These are phyloP conservation scores for Colletotrichum salicis DNA, from an alignment of 2,329 filamentous ascomycete species.

Conservation along the genomic window DNA sequence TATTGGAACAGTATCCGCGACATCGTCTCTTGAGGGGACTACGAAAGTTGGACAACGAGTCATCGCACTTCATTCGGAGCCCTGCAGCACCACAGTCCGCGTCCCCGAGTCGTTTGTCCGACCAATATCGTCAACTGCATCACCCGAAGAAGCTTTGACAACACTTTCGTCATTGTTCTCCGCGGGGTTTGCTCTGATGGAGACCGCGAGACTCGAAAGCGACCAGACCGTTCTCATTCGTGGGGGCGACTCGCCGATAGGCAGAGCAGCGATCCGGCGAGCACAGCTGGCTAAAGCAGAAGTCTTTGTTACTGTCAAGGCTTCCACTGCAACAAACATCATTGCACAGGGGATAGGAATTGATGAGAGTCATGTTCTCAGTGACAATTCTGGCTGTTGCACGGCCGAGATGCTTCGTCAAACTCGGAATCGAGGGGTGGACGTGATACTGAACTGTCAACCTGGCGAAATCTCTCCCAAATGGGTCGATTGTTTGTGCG, in stretches of 20 bases:
- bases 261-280: constrained; percentile 47
- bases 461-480: constrained; percentile 30
- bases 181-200: constrained; percentile 37
- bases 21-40: neutral
- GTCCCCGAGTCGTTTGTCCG: neutral
- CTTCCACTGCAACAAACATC: constrained; percentile 44
- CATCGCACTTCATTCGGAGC: neutral
- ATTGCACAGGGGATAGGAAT: constrained; percentile 51
- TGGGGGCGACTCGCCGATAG: constrained; percentile 47
- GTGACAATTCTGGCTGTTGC: constrained; percentile 40
- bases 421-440: constrained; percentile 43
- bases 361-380: constrained; percentile 45
- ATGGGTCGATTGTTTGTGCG: constrained; percentile 42
- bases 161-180: neutral
- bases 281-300: constrained; percentile 43
- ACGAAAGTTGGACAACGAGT: neutral
- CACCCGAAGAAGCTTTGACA: neutral
- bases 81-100: neutral
- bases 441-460: constrained; percentile 43
- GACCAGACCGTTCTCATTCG: constrained; percentile 49
- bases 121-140: neutral
- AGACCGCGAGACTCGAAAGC: constrained; percentile 42
- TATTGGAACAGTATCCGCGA: neutral
- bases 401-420: constrained; percentile 36
- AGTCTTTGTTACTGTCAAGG: constrained; percentile 44